These are phyloP conservation scores for Coccinonectria pachysandricola DNA, from an alignment of 2,329 filamentous ascomycete genomes.

Conservation along the genomic window DNA sequence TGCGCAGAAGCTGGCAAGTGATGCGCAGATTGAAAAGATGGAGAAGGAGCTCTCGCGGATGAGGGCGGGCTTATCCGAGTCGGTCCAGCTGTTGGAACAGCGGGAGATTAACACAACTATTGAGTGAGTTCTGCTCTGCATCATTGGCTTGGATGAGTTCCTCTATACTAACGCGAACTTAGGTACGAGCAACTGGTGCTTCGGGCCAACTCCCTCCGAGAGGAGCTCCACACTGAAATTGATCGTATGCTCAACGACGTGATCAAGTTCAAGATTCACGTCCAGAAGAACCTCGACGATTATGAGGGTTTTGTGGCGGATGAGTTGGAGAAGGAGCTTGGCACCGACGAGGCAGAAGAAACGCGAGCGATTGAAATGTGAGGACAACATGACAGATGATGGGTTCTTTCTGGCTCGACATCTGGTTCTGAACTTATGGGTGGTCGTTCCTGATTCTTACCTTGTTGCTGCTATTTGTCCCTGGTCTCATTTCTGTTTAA, in stretches of 20 bases:
- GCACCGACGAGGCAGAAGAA: constrained; percentile 49
- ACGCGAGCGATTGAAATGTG: constrained; percentile 39
- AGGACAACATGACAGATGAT: constrained; percentile 12
- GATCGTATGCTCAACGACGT: constrained; percentile 94
- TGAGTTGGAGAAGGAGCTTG: constrained; percentile 78
- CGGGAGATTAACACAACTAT: constrained; percentile 94
- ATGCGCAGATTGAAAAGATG: constrained; percentile 96
- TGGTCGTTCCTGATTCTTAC: too few species aligned
- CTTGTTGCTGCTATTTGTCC: too few species aligned
- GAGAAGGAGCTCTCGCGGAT: constrained; percentile 96
- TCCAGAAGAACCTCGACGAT: constrained; percentile 85
- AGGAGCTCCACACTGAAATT: constrained; percentile 95
- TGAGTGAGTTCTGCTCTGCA: constrained; percentile 51
- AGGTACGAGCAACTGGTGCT: constrained; percentile 91
- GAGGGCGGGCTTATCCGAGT: constrained; percentile 72
- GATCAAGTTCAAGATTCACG: constrained; percentile 96
- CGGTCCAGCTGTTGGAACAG: constrained; percentile 85
- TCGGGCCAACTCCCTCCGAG: constrained; percentile 71
- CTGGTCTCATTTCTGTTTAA: too few species aligned
- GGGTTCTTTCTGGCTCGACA: too few species aligned
- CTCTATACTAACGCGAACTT: constrained; percentile 4
- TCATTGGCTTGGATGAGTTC: constrained; percentile 1
- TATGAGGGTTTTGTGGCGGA: constrained; percentile 91
- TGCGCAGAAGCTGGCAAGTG: constrained; percentile 77
- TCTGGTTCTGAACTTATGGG: too few species aligned